Conservation (phyloP, 1,284 basidiomycete genomes). For the Inonotus hispidus region DNA sequence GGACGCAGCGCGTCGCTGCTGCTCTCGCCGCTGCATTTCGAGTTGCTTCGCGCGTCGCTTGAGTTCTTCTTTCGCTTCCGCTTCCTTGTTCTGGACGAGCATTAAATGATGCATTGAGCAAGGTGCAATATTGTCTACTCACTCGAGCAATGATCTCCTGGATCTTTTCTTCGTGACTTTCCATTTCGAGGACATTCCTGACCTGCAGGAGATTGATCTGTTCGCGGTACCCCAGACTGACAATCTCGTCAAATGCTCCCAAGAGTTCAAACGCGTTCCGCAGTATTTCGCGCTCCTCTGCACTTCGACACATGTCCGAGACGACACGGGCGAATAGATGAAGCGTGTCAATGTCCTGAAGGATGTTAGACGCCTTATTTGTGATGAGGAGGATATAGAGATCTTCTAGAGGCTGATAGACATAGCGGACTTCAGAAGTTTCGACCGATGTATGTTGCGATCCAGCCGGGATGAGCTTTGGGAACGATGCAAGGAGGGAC, state of each 20-base stretch:
- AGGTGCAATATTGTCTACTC: constrained; percentile 26
- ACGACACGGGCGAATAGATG: constrained; percentile 93
- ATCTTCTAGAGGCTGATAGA: constrained; percentile 98
- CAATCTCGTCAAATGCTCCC: constrained; percentile 95
- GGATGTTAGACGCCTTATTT: constrained; percentile 96
- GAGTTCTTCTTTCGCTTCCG: constrained; percentile 98
- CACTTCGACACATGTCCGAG: constrained; percentile 85
- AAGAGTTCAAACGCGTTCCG: constrained; percentile 94
- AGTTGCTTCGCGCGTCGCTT: constrained; percentile 97
- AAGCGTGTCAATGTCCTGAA: constrained; percentile 97
- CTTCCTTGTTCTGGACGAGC: constrained; percentile 84
- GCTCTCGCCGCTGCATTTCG: constrained; percentile 95
- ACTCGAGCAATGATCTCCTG: constrained; percentile 97
- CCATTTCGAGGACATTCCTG: constrained; percentile 92
- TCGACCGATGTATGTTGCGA: constrained; percentile 98
- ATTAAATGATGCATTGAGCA: not conserved
- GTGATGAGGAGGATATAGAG: constrained; percentile 98
- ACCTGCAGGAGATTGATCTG: constrained; percentile 91
- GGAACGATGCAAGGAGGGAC: constrained; percentile 93
- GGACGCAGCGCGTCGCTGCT: constrained; percentile 68
- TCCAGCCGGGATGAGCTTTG: constrained; percentile 94
- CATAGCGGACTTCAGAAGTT: constrained; percentile 90
- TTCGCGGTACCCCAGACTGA: constrained; percentile 92
- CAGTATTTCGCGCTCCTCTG: constrained; percentile 87
- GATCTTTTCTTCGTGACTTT: constrained; percentile 99